phyloP scores from a whole-genome alignment of 176 grass and related monocot species.

The Oryza rufipogon region DNA sequence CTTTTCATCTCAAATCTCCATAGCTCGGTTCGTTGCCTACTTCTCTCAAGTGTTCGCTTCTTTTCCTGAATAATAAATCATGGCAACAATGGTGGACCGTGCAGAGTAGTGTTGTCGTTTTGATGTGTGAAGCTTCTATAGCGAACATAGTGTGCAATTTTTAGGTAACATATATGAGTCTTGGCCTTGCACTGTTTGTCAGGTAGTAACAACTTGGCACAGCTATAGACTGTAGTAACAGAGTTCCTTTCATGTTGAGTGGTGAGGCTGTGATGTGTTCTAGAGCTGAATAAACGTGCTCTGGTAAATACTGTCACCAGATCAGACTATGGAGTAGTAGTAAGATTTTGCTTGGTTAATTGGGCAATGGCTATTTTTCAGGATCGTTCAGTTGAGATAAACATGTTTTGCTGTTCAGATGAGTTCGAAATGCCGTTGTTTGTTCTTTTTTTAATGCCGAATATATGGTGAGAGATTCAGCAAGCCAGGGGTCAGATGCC shows the following conservation, averaged over 20 bases:
- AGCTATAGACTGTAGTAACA: not conserved
- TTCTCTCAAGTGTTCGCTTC: not conserved
- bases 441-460: not conserved
- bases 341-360: not conserved
- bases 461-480: not conserved
- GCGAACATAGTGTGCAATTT: constrained; percentile 4
- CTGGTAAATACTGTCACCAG: not conserved
- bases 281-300: not conserved
- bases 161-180: no score
- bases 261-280: not conserved
- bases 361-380: not conserved
- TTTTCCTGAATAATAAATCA: constrained; percentile 40
- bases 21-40: not conserved
- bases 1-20: not conserved
- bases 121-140: constrained; percentile 32
- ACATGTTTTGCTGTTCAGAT: not conserved
- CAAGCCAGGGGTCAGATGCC: constrained; percentile 30
- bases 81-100: constrained; percentile 20
- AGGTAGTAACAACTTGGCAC: not conserved
- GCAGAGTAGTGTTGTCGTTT: not conserved
- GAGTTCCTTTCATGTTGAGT: not conserved
- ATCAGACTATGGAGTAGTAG: not conserved
- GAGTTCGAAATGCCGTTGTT: not conserved
- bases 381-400: not conserved
- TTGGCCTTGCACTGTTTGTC: no score